Evolutionary conservation across 805 yeast genomes (phyloP), one percentile per base, ranked within the genome.

Genomic region (Saturnispora dispora): DNA sequence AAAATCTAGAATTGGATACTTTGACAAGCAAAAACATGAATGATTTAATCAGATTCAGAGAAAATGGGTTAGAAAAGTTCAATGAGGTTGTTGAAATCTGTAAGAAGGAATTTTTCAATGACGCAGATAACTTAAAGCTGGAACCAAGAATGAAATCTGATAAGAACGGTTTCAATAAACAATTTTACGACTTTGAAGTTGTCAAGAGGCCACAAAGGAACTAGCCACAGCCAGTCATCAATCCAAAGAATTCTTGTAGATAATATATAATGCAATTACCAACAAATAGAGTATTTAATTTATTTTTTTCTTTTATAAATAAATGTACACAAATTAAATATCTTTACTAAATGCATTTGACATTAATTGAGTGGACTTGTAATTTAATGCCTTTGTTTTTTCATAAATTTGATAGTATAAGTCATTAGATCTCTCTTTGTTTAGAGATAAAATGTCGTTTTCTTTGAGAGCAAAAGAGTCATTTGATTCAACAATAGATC

Each of bases 381-480:
- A 80, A 35, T 79, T 74, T 59, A 81, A 68, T 4, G 81, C 81
- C 71, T 81, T 82, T n/a, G 85, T 79, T 64, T 76, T 79, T 59
- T 82, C 86, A 55, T 78, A 76, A 39, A 85, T 77, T 57, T 82
- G 84, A 57, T 85, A 88, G 68, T 83, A 75, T 40, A 79, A 78
- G 58, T 80, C 71, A 47, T 73, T 73, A 20, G 72, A 66, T 52
- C 79, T 77, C 57, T 78, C 80, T 62, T 75, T 75, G 64, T 76
- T 75, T 53, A 82, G 69, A 28, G 78, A 73, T 22, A 62, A 54
- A 7, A 80, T 64, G 40, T 76, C 79, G 55, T 74, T 45, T 5
- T 52, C 54, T 11, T 45, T 39, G 15, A 48, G 15, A 20, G 32
- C 25, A 7, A 55, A 44, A 1, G 28, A 56, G 45, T 47, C 55